Conservation (phyloP, 768 basidiomycete genomes). For the Panellus pusillus region DNA sequence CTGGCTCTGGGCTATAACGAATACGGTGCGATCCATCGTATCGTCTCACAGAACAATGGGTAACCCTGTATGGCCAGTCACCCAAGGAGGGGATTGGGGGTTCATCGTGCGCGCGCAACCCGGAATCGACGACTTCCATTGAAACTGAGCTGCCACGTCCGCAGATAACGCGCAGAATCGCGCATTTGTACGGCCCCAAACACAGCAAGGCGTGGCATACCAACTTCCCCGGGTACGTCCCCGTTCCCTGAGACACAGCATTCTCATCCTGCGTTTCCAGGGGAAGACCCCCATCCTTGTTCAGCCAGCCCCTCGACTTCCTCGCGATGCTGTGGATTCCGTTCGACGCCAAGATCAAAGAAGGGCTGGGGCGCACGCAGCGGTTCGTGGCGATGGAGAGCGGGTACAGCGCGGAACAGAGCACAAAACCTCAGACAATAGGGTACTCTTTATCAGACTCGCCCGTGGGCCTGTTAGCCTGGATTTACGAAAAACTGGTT, state of each 20-base stretch:
- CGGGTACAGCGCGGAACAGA: too few species aligned
- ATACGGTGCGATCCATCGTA: slow-evolving; percentile 2
- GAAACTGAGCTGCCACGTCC: slow-evolving; percentile 11
- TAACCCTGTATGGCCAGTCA: slow-evolving; percentile 30
- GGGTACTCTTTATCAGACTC: too few species aligned
- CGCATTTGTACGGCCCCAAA: slow-evolving; percentile 35
- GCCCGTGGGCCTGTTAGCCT: too few species aligned
- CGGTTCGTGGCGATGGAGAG: too few species aligned
- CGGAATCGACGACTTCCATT: slow-evolving; percentile 8
- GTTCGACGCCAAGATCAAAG: too few species aligned
- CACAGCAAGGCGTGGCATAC: slow-evolving; percentile 49
- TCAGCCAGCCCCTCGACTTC: too few species aligned
- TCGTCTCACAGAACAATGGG: not conserved
- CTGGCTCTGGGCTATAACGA: not conserved
- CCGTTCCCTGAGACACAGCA: not conserved
- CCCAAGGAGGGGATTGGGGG: slow-evolving; percentile 54
- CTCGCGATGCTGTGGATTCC: too few species aligned
- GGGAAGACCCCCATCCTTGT: too few species aligned
- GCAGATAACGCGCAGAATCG: slow-evolving; percentile 38
- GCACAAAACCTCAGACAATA: too few species aligned
- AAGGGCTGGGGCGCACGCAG: too few species aligned
- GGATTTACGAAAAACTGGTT: too few species aligned
- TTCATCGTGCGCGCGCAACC: slow-evolving; percentile 26
- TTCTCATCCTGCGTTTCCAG: too few species aligned
- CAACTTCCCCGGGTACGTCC: slow-evolving; percentile 38